Percentiles rank a stretch among this genome's conserved stretches.
Conservation (phyloP, 2,329 filamentous ascomycete species). For the Biscogniauxia mediterranea region DNA sequence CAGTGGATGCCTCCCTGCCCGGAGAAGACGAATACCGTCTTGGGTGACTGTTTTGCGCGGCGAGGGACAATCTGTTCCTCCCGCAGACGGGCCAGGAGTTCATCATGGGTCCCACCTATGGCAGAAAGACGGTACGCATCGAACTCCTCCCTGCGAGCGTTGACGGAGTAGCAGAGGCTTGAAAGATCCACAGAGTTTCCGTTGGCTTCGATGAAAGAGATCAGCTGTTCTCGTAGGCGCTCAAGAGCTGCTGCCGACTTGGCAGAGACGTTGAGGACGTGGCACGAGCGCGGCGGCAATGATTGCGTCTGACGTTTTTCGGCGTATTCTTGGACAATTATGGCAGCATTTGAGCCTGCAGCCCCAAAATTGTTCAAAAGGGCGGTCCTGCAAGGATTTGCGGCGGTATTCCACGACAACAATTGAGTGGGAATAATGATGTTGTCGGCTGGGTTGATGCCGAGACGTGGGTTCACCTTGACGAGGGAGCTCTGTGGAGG, state of each 20-base stretch:
- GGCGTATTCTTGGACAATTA: neutral
- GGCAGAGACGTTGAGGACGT: constrained; percentile 19
- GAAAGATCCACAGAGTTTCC: constrained; percentile 3
- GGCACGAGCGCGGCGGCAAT: constrained; percentile 11
- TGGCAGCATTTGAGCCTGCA: neutral
- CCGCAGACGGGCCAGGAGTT: constrained; percentile 2
- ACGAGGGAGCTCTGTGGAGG: neutral
- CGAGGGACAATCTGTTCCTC: constrained; percentile 1
- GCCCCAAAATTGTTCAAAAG: neutral
- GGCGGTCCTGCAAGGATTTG: neutral
- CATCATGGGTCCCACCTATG: constrained; percentile 4
- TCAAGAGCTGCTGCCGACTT: constrained; percentile 13
- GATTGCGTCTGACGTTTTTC: constrained; percentile 9
- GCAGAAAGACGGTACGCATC: constrained; percentile 14
- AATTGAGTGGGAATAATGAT: neutral
- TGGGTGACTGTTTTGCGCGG: neutral
- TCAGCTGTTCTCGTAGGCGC: constrained; percentile 4
- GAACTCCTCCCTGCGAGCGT: constrained; percentile 18
- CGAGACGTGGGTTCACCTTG: neutral
- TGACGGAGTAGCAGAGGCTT: constrained; percentile 24
- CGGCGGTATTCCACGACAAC: neutral
- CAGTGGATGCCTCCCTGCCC: constrained; percentile 34
- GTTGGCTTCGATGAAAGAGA: constrained; percentile 9
- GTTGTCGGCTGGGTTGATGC: neutral
- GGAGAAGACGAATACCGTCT: constrained; percentile 33